phyloP scores from a whole-genome alignment of 2,329 filamentous ascomycete genomes.

The Alternaria burnsii region DNA sequence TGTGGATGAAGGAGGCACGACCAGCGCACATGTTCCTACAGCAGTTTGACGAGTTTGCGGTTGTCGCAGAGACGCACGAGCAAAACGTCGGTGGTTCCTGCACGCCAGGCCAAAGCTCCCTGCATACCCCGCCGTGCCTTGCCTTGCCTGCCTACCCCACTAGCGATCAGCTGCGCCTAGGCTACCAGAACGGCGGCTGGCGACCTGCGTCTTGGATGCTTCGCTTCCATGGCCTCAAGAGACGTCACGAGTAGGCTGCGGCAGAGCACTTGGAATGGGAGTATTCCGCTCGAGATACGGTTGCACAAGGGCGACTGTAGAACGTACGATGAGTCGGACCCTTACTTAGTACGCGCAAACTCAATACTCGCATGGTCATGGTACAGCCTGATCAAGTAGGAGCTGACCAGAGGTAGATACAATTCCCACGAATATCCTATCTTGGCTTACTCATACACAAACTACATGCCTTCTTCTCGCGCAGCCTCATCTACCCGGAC shows the following conservation, averaged over 20 bases:
- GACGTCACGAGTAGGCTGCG: conserved; percentile 54
- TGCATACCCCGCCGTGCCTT: conserved; percentile 19
- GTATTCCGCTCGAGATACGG: conserved; percentile 67
- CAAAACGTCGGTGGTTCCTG: conserved; percentile 7
- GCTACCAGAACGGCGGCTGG: conserved; percentile 17
- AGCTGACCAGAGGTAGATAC: conserved; percentile 55
- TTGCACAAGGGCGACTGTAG: conserved; percentile 68
- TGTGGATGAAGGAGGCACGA: conserved; percentile 11
- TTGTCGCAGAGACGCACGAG: conserved; percentile 36
- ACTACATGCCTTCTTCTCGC: conserved; percentile 69
- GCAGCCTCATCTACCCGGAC: conserved; percentile 66
- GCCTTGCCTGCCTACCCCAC: conserved; percentile 15
- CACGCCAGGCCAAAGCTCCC: conserved; percentile 13
- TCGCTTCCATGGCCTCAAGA: conserved; percentile 30
- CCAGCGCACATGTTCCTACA: conserved; percentile 13
- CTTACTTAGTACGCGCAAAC: conserved; percentile 62
- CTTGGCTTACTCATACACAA: conserved; percentile 70
- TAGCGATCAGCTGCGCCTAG: conserved; percentile 22
- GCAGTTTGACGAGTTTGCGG: conserved; percentile 15
- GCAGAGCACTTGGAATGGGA: conserved; percentile 66
- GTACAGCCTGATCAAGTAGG: conserved; percentile 4
- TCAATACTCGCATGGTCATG: neutral
- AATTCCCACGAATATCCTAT: conserved; percentile 72
- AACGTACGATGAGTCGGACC: conserved; percentile 66
- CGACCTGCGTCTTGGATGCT: conserved; percentile 17